Base-by-base conservation (phyloP, 768 basidiomycete genomes). In the Solioccasus polychromus region DNA sequence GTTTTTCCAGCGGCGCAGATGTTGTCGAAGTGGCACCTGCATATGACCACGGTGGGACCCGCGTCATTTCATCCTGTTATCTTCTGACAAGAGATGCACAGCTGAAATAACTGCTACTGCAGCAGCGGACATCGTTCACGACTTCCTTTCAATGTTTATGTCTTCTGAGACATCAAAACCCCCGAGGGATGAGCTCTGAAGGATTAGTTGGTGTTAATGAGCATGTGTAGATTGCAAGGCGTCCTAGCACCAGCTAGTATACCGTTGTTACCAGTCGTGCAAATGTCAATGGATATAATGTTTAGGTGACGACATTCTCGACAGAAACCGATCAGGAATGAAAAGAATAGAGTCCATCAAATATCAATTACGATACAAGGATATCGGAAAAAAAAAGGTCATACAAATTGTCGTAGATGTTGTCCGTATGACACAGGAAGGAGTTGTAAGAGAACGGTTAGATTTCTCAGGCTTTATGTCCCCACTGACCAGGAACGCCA, bases 401-500 rank as follows among this genome's bases (percentile, higher is more conserved):
- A 34, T 54, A 51, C 46, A 50, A 22, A 43, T 43, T 4, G 39
- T 47, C 42, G 45, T 42, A 30, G 30, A 49, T 43, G 51, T 26
- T 29, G 59, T 62, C 56, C 60, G 24, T 51, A 48, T 40, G 47
- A 49, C 29, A 44, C 11, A 45, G 39, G 11, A 20, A 45, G 20
- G n/a, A 19, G 4, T 23, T 35, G 35, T 34, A 4, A 22, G 17
- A 22, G 18, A 18, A 28, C 20, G 30, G 23, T n/a, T n/a, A 15
- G 26, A 40, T 47, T 32, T 23, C 14, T 63, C 50, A 66, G 17
- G 36, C 32, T 25, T 58, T 73, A 55, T 72, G 73, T 39, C 75
- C 76, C 82, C 82, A 83, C 42, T 72, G 71, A 18, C 78, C 80
- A 35, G 74, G 67, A 23, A 72, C 55, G 44, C 70, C 70, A 18